Conservation (phyloP, 23 red algal genomes). For the Gracilaria caudata region DNA sequence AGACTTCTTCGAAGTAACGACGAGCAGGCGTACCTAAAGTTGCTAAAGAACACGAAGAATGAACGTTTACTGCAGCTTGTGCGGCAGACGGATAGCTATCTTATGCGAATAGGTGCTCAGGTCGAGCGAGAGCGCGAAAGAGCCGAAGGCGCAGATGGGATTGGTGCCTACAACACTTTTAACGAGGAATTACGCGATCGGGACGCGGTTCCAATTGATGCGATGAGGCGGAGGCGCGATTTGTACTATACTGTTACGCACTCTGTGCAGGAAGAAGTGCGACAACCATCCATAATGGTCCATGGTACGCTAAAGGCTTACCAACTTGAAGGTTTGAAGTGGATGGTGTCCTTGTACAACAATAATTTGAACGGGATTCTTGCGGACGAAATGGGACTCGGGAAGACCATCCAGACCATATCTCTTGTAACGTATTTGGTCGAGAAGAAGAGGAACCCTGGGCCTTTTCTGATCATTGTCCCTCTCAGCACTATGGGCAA, state of each 20-base stretch:
- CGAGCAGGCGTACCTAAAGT: conserved; percentile 90
- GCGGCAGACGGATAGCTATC: conserved; percentile 91
- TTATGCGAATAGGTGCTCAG: conserved; percentile 88
- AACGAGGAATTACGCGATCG: conserved; percentile 48
- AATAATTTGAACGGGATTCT: conserved; percentile 97
- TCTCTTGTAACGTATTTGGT: conserved; percentile 88
- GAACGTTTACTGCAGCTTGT: conserved; percentile 90
- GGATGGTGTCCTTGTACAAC: conserved; percentile 98
- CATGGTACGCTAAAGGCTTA: conserved; percentile 93
- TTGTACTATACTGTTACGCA: conserved; percentile 94
- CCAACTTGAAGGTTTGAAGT: conserved; percentile 91
- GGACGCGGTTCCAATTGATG: conserved; percentile 42
- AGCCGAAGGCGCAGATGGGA: conserved; percentile 16
- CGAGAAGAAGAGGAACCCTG: conserved; percentile 81
- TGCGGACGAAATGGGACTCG: conserved; percentile 99
- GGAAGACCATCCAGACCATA: conserved; percentile 99
- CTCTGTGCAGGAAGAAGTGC: conserved; percentile 79
- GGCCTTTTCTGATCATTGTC: conserved; percentile 94
- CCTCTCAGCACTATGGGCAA: conserved; percentile 94
- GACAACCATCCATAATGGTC: conserved; percentile 83
- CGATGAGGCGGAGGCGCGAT: conserved; percentile 68
- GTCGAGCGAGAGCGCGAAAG: conserved; percentile 63
- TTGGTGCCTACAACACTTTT: conserved; percentile 36
- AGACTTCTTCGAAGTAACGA: conserved; percentile 88
- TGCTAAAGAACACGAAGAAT: conserved; percentile 96